Evolutionary conservation across 2,329 filamentous ascomycete genomes (phyloP), one percentile per base, ranked within the genome.

Genomic region (Hirsutella minnesotensis): DNA sequence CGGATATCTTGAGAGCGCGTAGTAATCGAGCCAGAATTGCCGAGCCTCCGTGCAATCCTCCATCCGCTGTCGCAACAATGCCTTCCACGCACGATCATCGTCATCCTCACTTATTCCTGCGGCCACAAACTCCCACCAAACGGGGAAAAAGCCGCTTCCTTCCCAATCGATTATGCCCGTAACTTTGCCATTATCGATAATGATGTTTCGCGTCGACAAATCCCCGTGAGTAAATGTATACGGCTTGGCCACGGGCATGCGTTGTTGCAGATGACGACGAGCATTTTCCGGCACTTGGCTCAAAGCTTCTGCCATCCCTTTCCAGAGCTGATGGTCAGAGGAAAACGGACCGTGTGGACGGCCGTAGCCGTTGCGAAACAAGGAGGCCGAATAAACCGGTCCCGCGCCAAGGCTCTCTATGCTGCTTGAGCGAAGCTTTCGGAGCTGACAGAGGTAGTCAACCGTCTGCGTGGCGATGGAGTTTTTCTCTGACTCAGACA

Each of bases 141-240:
- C 59, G n/a, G 61, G 64, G 27, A 57, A 60, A 45, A 61, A 67
- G 3, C 57, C 59, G 18, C 56, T 50, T 33, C 41, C 47, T 49
- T 66, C 61, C 64, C 61, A 67, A 36, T 66, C 61, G 47, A 68
- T 51, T 30, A 65, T 62, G 18, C 57, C 62, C 9, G 55, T 53
- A 15, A 67, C 44, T 35, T 54, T 51, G 15, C 58, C 59, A 44
- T 60, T 47, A 9, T 60, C 49, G 30, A 63, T 58, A 41, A 68
- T 64, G 39, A 67, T 63, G 39, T 67, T 67, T 5, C 54, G 50
- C 29, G 50, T 49, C 12, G 53, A 57, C 5, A 66, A 51, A 43
- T 68, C 61, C 9, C 55, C 55, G 40, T 67, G 61, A 1, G 60
- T 65, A 47, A 65, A 66, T 21, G 45, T 48, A 36, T 47, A 49